A percentile compares a stretch with the other conserved stretches of the same genome.
Conservation (phyloP, 306 rosid genomes). For the Cucurbita pepo region DNA sequence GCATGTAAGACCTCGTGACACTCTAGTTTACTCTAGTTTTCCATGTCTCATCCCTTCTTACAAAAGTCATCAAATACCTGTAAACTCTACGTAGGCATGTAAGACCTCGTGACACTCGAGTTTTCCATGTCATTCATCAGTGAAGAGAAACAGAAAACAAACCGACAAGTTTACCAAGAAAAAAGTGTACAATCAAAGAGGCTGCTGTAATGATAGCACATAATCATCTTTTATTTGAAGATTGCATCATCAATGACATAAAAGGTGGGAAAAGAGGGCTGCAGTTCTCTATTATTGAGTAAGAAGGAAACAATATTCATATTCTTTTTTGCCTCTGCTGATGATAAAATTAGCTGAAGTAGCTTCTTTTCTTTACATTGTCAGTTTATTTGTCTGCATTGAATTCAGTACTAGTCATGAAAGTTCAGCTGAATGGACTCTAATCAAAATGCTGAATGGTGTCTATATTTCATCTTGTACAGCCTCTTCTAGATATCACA, state of each 20-base stretch:
- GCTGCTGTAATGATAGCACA: background rate
- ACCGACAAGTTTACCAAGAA: background rate
- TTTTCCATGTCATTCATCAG: background rate
- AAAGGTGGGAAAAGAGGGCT: background rate
- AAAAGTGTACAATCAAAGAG: background rate
- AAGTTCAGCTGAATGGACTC: background rate
- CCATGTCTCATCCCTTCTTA: too few species aligned
- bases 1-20: too few species aligned
- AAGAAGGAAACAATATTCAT: background rate
- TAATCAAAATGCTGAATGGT: background rate
- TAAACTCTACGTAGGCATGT: background rate
- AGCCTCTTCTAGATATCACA: background rate
- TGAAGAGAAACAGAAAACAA: background rate
- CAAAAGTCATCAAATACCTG: background rate
- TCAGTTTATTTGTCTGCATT: background rate
- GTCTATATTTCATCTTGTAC: background rate
- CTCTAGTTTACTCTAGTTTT: too few species aligned
- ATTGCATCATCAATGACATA: background rate
- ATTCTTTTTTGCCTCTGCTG: background rate
- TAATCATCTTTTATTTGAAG: background rate
- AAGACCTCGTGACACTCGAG: background rate
- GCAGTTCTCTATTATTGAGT: background rate
- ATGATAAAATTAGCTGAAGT: background rate
- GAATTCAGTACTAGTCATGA: background rate
- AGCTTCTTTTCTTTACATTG: background rate